Base-by-base conservation (phyloP, 805 yeast genomes). In the Tetrapisispora namnaoensis region DNA sequence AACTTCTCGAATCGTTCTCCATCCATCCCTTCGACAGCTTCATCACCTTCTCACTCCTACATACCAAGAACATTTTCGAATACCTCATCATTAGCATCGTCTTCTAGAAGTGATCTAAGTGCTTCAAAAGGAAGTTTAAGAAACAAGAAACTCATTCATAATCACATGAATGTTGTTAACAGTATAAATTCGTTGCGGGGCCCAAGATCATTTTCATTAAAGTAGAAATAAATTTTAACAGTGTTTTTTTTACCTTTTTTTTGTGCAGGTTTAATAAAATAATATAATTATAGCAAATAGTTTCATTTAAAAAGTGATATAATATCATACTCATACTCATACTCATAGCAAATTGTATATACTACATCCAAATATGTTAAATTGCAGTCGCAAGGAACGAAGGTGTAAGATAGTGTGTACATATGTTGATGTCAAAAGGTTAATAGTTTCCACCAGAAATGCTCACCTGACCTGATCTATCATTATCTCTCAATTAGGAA, bases 121-220 rank as follows among this genome's bases (percentile, higher is more conserved):
- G 37, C 51, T 17, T 24, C 46, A 28, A 47, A 38, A 17, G 27
- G 20, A 22, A 36, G 37, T 6, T 7, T 17, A 16, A 56, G 46
- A 42, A 51, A 49, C 39, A 55, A 51, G 39, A 45, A 37, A 13
- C 49, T 46, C 2, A 38, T 52, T 3, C 60, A 57, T 37, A 54
- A 57, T 35, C 60, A 57, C 46, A 42, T 57, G 44, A 58, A 54
- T 32, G 52, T 57, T n/a, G 45, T 57, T 1, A 47, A 46, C n/a
- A 54, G 57, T 37, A 51, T 56, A 2, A 50, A 47, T 1, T 40
- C 50, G 2, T 44, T 48, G 22, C 37, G 51, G 30, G 53, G 60
- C 1, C 49, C 54, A 28, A 53, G 61, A 40, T 49, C 60, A 16
- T 41, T 55, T 21, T 44, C 43, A 27, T 21, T 34, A 20, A 36